Evolutionary conservation across 2,329 filamentous ascomycete genomes (phyloP).

Genomic region (Cyphellophora europaea): DNA sequence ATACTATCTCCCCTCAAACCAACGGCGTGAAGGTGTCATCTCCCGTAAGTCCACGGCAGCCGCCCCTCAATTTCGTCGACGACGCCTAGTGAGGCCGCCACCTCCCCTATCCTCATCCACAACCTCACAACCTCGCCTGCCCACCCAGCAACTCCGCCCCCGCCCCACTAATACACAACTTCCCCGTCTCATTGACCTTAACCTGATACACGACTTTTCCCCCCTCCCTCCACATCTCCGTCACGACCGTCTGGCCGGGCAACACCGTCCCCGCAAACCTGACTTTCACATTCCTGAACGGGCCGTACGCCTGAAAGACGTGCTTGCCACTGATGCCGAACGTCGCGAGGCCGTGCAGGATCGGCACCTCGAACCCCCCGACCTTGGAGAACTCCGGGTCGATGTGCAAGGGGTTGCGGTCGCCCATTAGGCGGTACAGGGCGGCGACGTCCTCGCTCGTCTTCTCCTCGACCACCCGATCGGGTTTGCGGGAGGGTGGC

Average conservation of each 20-base stretch:
- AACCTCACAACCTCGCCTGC: not conserved
- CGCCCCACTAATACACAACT: slow-evolving; percentile 72
- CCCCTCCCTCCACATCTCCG: slow-evolving; percentile 89
- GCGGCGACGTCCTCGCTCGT: slow-evolving; percentile 87
- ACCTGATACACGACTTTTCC: slow-evolving; percentile 61
- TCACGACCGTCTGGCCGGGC: slow-evolving; percentile 63
- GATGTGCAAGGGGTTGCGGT: slow-evolving; percentile 93
- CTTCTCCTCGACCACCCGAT: slow-evolving; percentile 71
- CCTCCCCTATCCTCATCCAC: too few relatives aligned
- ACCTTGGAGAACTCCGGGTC: slow-evolving; percentile 89
- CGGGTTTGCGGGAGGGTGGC: slow-evolving; percentile 65
- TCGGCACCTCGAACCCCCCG: slow-evolving; percentile 86
- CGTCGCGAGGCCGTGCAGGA: slow-evolving; percentile 88
- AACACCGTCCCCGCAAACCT: slow-evolving; percentile 76
- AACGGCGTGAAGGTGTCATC: too few relatives aligned
- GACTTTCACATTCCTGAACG: slow-evolving; percentile 84
- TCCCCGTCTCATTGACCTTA: slow-evolving; percentile 85
- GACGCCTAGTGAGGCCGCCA: too few relatives aligned
- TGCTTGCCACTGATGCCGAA: slow-evolving; percentile 89
- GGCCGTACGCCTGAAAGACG: slow-evolving; percentile 71
- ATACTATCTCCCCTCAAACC: too few relatives aligned
- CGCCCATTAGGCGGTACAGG: slow-evolving; percentile 84
- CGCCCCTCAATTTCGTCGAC: too few relatives aligned
- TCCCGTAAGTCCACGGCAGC: too few relatives aligned
- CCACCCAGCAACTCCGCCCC: slow-evolving; percentile 47